Evolutionary conservation across 306 rosid genomes (phyloP), one percentile per base, ranked within the genome.

Genomic region (Neltuma alba): DNA sequence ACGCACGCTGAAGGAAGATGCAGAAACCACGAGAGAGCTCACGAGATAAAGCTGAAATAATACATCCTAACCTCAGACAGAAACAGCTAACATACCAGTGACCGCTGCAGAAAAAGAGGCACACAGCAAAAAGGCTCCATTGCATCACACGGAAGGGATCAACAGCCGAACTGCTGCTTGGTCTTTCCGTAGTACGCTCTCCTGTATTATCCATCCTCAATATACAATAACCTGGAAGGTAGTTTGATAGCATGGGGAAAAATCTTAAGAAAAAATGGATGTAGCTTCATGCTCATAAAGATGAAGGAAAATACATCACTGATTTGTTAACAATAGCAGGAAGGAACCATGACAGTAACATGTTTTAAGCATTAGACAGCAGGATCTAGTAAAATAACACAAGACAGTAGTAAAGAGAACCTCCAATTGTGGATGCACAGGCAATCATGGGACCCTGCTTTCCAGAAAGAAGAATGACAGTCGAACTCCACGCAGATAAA

Each of bases 71-170:
- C 75, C 76, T 21, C 54, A 74, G 54, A 40, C 70, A 64, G 50
- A 79, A 82, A 83, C 66, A 81, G 76, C 66, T 11, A 79, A 63
- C 89, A 70, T 87, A 94, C 99, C 99, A 94, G 87, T 94, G 99
- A 66, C 99, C 99, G 9, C 95, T 87, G 92, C 97, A 87, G 89
- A 94, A 94, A 82, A 94, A 94, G 67, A 94, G 90, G 83, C 93
- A 92, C 25, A 91, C 89, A 9, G 97, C 92, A 40, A 90, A 84
- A 75, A 94, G 92, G 86, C 87, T 91, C 97, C 99, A 92, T 75
- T 94, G 99, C 80, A 87, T 86, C 77, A 91, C 87, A 52, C 92
- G 83, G 76, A 91, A 87, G 70, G 86, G 83, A 72, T 86, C 84
- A 5, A 86, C 37, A 13, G 60, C 82, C 37, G 66, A 76, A 72